Base-by-base conservation (phyloP, 345 rosid genomes). In the Rhodamnia rubescens region DNA sequence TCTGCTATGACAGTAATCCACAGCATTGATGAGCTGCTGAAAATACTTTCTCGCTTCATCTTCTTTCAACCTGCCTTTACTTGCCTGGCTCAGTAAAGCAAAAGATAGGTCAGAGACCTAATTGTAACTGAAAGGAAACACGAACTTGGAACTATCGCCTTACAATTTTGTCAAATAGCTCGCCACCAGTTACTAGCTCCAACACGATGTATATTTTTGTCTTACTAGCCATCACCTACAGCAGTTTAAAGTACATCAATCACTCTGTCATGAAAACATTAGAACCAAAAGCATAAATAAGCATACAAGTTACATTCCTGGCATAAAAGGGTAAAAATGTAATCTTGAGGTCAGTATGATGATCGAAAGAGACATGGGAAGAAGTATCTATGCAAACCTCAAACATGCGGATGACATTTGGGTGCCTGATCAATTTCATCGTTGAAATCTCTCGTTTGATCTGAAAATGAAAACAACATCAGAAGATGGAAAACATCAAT, bases 221-320 rank as follows among this genome's bases (percentile, higher is more conserved):
- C 92, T 98, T 98, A 92, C 99, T 98, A 8, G 99, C 99, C 99
- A 98, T 98, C 87, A 98, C 99, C 99, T 96, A 24, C 86, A 91
- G 75, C 64, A 90, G 50, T 15, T 55, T 49, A 87, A 27, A 84
- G 61, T 55, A 75, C 82, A 10, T 12, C 75, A 84, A 21, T 22
- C 55, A 59, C 18, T 85, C 87, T 42, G 87, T n/a, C 82, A 55
- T 49, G 50, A 78, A 61, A n/a, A 74, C 20, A 6, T 69, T 2
- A 69, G 13, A 69, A 69, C 47, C 47, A 36, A 36, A 86, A 82
- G 58, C 78, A 36, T 69, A 86, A 82, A 58, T 58, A 61, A 86
- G 12, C 26, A 82, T 16, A 27, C 84, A 18, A 11, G 20, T 54
- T 69, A 16, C 24, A 6, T 69, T 69, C 40, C 3, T 2, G 26